Percentiles rank a stretch among this genome's conserved stretches.
Evolutionary conservation across 129 eudicot genomes (phyloP).

Genomic region (Lonicera japonica): DNA sequence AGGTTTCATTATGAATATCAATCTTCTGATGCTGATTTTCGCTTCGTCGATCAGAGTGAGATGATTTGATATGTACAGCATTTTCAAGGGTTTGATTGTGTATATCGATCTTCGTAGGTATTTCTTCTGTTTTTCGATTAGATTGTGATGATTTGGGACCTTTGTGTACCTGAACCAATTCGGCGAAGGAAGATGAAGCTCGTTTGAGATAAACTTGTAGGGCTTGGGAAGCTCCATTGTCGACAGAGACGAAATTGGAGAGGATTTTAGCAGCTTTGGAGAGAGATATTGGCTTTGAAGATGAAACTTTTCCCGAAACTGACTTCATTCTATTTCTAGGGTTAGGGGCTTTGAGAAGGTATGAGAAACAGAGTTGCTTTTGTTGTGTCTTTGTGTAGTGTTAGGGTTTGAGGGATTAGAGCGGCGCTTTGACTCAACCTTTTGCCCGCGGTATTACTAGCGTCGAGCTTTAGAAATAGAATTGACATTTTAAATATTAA

Average conservation of each 20-base stretch:
- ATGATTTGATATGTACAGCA: neutral
- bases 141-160: slow-evolving; percentile 6
- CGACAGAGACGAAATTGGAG: slow-evolving; percentile 32
- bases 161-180: slow-evolving; percentile 26
- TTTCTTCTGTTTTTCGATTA: neutral
- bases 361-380: too few species aligned
- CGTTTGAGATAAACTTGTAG: slow-evolving; percentile 39
- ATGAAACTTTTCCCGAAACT: slow-evolving; percentile 33
- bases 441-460: too few species aligned
- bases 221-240: slow-evolving; percentile 50
- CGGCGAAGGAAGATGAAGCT: slow-evolving; percentile 36
- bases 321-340: slow-evolving; percentile 36
- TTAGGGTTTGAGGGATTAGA: too few species aligned
- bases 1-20: neutral
- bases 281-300: slow-evolving; percentile 36
- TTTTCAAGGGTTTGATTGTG: neutral
- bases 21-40: neutral
- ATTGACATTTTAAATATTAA: too few species aligned
- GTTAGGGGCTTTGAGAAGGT: neutral
- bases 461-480: too few species aligned
- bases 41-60: neutral
- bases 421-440: too few species aligned
- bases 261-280: slow-evolving; percentile 42
- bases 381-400: too few species aligned
- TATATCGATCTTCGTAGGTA: too few species aligned